Percentiles rank a stretch among this genome's conserved stretches.
Evolutionary conservation across 2,329 filamentous ascomycete genomes (phyloP).

Genomic region (Chrysoporthe austroafricana): DNA sequence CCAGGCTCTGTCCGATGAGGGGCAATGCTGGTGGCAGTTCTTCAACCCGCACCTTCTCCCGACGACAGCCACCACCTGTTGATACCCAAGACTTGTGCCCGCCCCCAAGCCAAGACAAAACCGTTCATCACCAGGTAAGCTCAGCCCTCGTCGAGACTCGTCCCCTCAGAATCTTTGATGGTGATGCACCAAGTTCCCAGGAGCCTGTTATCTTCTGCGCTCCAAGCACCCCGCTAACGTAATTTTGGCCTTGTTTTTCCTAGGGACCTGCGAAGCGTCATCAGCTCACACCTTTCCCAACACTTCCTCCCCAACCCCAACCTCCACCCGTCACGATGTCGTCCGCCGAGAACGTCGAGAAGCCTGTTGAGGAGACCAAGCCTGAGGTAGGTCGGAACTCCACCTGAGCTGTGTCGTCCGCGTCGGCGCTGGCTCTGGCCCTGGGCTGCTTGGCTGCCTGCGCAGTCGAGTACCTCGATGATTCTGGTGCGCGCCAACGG

Average conservation of each 20-base stretch:
- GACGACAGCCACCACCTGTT: constrained; percentile 19
- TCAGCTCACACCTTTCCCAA: constrained; percentile 15
- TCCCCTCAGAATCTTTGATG: background rate
- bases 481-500: background rate
- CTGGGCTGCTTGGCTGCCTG: background rate
- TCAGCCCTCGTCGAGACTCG: background rate
- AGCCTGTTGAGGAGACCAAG: constrained; percentile 40
- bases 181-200: constrained; percentile 1
- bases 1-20: constrained; percentile 29
- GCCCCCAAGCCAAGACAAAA: background rate
- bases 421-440: background rate
- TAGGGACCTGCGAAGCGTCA: constrained; percentile 19
- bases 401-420: background rate
- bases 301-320: background rate
- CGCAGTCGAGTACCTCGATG: background rate
- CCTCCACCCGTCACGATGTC: constrained; percentile 36
- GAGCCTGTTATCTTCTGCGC: background rate
- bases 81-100: constrained; percentile 15
- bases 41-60: constrained; percentile 11
- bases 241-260: constrained; percentile 24
- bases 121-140: constrained; percentile 17
- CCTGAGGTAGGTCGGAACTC: constrained; percentile 26
- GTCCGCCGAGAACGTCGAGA: constrained; percentile 40
- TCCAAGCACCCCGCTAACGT: constrained; percentile 26
- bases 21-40: constrained; percentile 25